Evolutionary conservation across 768 basidiomycete genomes (phyloP), one percentile per base, ranked within the genome.

Genomic region (Leccinum arenicola): DNA sequence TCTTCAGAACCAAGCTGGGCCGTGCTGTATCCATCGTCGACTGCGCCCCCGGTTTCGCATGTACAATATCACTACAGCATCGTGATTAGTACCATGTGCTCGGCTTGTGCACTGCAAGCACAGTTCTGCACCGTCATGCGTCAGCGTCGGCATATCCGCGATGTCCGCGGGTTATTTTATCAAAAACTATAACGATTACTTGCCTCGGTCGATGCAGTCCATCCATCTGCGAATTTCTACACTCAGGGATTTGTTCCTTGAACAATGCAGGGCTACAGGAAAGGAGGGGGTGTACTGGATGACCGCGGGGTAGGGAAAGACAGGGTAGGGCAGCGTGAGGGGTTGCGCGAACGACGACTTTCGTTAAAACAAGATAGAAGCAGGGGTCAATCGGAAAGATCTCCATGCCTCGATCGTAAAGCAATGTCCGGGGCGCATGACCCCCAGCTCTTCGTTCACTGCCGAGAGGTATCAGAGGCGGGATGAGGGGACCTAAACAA

Each of bases 131-230:
- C 29, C 50, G 21, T 52, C 50, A 27, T 3, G 14, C 4, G 33
- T 67, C 38, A 65, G 50, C 15, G 0, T n/a, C 35, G 12, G 14
- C 35, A 36, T 12, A 36, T n/a, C 17, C 8, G 29, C 10, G 17
- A 35, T 25, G 52, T 38, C n/a, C 27, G 33, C 19, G 15, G 14
- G 14, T 15, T 36, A 3, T 21, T 47, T 21, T 14, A 49, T 31
- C 11, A 17, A 10, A 58, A 15, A 55, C 27, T 10, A 27, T 2
- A 14, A 14, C 2, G 50, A 17, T 48, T 35, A 31, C 83, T 55
- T 67, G 86, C 94, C 78, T 90, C 86, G 0, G 93, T 94, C 0
- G 90, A 89, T n/a, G 89, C 86, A 3, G 93, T 94, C 95, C 95
- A 96, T 25, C 91, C 92, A 68, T 96, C 95, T 2, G 91, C 90